Evolutionary conservation across 2,329 filamentous ascomycete genomes (phyloP), one percentile per base, ranked within the genome.

Genomic region (Fusarium poae): DNA sequence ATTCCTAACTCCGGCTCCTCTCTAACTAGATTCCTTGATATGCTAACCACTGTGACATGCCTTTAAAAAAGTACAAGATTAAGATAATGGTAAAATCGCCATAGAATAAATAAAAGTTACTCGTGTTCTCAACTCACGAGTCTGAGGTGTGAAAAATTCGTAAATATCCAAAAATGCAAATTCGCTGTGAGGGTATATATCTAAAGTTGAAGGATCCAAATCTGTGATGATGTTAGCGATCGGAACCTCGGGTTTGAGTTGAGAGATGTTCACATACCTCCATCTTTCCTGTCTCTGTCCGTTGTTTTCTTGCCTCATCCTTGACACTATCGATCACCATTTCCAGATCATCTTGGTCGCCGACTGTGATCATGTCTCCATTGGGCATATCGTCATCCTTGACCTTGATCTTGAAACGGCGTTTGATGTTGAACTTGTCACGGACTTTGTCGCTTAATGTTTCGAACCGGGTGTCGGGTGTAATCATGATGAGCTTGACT

Each of bases 291-390:
- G 94, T 91, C 67, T 97, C 94, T 67, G 86, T 85, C 73, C 89
- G 88, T 77, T 95, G 91, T 78, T 88, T 92, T 80, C 85, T 88
- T 48, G 92, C 94, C 62, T 83, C 82, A 50, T 86, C 86, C 78
- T 89, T 92, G 9, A 90, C 89, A 46, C 84, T 86, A 78, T 88
- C 86, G 55, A 98, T 85, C 29, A 93, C 89, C 89, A 97, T 92
- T 51, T 98, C 94, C 67, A 97, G 81, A 81, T 99, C 96, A 75
- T 99, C 96, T 79, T 97, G 93, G 78, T 99, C 96, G 30, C 92
- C 94, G 88, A 99, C 91, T 32, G 95, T 97, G 76, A 99, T 97
- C 92, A 97, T 95, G 76, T 98, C 95, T 5, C 91, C 92, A 57
- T 91, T 85, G 1, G 87, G 86, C 63, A 83, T 79, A 71, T 93